Conservation (phyloP, 202 grass and related monocot species). For the Zizania palustris region DNA sequence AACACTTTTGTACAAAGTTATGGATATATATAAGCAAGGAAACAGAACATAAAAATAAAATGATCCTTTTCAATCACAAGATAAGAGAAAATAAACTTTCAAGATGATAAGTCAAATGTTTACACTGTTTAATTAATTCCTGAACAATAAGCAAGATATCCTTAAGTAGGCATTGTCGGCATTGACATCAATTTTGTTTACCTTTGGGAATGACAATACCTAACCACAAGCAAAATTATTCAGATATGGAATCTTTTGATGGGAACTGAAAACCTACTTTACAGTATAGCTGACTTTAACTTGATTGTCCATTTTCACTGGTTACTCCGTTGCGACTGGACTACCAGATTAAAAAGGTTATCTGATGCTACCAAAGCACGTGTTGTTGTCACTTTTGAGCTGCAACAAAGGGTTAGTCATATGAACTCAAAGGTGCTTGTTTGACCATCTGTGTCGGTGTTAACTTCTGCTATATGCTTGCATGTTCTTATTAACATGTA, state of each 20-base stretch:
- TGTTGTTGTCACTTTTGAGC: background rate
- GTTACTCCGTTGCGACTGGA: background rate
- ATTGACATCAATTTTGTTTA: background rate
- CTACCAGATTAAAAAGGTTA: background rate
- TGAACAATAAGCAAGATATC: background rate
- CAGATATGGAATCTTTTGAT: background rate
- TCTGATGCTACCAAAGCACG: background rate
- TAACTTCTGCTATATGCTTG: background rate
- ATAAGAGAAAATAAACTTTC: background rate
- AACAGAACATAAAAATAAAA: background rate
- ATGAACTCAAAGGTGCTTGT: background rate
- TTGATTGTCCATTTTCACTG: background rate
- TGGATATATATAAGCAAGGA: background rate
- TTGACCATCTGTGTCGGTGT: background rate
- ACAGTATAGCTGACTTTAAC: background rate
- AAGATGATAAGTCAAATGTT: background rate
- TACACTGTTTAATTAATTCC: background rate
- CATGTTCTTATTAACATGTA: background rate
- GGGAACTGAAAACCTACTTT: slow-evolving; percentile 4
- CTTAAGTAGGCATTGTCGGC: background rate
- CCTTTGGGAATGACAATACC: background rate
- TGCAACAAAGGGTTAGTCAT: background rate
- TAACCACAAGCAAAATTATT: background rate
- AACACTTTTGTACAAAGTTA: background rate
- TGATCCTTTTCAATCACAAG: background rate